Percentiles rank a stretch among this genome's conserved stretches.
Conservation (phyloP, 176 grass and related monocot species). For the Hordeum vulgare region MorexV3_pseudomolecules_assembly NC_058523.1:552779439-552779938, state of each 20-base stretch:
- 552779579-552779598: background rate
- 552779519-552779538: background rate
- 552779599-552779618: background rate
- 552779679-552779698: constrained; percentile 39
- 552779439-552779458: background rate
- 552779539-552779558: background rate
- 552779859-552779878: constrained; percentile 48
- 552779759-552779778: background rate
- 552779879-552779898: background rate
- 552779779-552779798: background rate
- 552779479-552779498: background rate
- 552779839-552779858: constrained; percentile 44
- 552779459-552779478: background rate
- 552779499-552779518: background rate
- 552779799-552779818: background rate
- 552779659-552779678: constrained; percentile 30
- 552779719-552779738: constrained; percentile 61
- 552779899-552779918: constrained; percentile 71
- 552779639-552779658: background rate
- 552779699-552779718: constrained; percentile 42
- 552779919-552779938: constrained; percentile 60
- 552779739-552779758: constrained; percentile 14
- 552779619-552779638: background rate
- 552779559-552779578: background rate
- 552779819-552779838: constrained; percentile 55